Percentiles rank a stretch among this genome's conserved stretches.
Evolutionary conservation across 2,329 filamentous ascomycete genomes (phyloP).

Genomic region (Neopestalotiopsis sp.): DNA sequence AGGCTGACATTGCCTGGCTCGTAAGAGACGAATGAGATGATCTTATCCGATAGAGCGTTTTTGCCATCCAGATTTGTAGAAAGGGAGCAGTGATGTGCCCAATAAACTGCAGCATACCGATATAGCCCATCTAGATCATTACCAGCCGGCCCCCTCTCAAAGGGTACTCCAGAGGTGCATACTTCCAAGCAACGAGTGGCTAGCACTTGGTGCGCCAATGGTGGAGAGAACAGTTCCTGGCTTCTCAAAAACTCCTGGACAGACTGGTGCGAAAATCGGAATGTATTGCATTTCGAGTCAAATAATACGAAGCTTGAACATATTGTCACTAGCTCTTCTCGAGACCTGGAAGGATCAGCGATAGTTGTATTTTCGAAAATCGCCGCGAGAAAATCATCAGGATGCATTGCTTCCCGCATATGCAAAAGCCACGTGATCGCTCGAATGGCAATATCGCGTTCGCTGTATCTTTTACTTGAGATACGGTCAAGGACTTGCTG

Average conservation of each 20-base stretch:
- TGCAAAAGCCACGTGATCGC: not conserved
- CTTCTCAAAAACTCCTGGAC: not conserved
- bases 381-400: not conserved
- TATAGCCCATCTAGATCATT: not conserved
- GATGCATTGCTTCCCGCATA: not conserved
- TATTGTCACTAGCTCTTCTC: not conserved
- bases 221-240: not conserved
- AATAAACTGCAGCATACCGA: not conserved
- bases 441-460: not conserved
- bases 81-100: not conserved
- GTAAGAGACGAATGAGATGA: not conserved
- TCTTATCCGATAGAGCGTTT: not conserved
- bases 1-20: not conserved
- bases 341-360: not conserved
- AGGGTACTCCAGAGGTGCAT: not conserved
- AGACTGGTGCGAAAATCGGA: not conserved
- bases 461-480: not conserved
- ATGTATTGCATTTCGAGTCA: not conserved
- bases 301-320: not conserved
- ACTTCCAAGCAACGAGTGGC: not conserved
- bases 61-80: not conserved
- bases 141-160: not conserved
- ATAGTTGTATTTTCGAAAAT: not conserved
- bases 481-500: not conserved
- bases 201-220: not conserved